Conservation (phyloP, 148 eudicot genomes). For the Mesembryanthemum crystallinum region DNA sequence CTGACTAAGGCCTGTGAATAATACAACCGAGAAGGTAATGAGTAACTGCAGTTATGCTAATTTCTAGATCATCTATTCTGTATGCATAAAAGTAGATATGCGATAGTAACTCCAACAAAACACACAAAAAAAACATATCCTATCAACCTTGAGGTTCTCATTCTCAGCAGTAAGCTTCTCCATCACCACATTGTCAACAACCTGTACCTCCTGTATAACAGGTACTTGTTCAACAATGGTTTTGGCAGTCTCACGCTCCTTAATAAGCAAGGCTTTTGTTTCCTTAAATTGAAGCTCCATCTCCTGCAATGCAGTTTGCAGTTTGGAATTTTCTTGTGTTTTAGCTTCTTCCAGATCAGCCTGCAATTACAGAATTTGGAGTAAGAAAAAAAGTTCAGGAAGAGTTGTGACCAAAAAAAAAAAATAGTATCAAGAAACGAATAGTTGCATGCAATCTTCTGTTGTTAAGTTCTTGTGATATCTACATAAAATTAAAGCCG, state of each 20-base stretch:
- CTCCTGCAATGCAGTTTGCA: constrained; percentile 66
- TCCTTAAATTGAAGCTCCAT: constrained; percentile 72
- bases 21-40: not conserved
- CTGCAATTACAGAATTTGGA: constrained; percentile 37
- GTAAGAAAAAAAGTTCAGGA: constrained; percentile 2
- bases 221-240: constrained; percentile 62
- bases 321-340: constrained; percentile 76
- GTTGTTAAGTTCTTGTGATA: not conserved
- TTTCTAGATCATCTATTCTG: not conserved
- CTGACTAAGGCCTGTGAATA: constrained; percentile 65
- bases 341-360: constrained; percentile 92
- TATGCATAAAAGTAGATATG: not conserved
- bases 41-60: not conserved
- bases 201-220: constrained; percentile 79
- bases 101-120: constrained; percentile 5
- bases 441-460: not conserved
- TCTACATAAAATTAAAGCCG: not conserved
- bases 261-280: constrained; percentile 62
- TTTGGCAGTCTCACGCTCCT: constrained; percentile 71
- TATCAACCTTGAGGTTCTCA: constrained; percentile 77
- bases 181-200: constrained; percentile 63
- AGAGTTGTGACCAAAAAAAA: not conserved
- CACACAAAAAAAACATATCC: not conserved
- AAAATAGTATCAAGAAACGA: not conserved
- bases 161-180: constrained; percentile 82